Base-by-base conservation (phyloP, 768 basidiomycete genomes). In the Kwoniella dejecticola region DNA sequence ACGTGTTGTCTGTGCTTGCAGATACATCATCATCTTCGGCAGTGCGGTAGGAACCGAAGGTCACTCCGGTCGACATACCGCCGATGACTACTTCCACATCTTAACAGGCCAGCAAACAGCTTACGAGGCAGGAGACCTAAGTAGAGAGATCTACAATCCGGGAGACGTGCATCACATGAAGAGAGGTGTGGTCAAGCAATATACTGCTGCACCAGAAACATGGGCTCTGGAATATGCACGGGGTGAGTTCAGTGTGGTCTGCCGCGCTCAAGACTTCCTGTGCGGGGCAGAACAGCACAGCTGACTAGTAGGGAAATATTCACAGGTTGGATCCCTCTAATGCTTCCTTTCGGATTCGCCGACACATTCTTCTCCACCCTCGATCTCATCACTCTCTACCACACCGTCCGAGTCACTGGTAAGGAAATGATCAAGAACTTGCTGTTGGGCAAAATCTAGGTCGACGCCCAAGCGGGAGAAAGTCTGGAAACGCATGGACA, bases 31-130 rank as follows among this genome's bases (percentile, higher is more conserved):
- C 70, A 88, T 97, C 69, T 96, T 96, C 66, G 94, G 96, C 3
- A 95, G 94, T 0, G 92, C 96, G 0, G 83, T 97, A 10, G 96
- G 96, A 10, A 98, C 95, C 1, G 96, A 99, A 80, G 96, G 96
- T 1, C 96, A 98, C 76, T 85, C 87, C 13, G 96, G 96, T 7
- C 69, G 95, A 57, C 95, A 97, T 77, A 90, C 91, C 1, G 93
- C 94, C 1, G 96, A 99, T 75, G 96, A 99, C 77, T 98, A 97
- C 79, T 99, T 98, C 83, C 86, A 96, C 75, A 97, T 99, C 72
- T 82, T 99, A 30, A 81, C 85, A 50, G 96, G 95, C 0, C 92
- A 95, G 80, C 91, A 99, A 78, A 95, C 91, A 87, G 95, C 94
- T 0, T 96, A 91, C 78, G 76, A 56, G 24, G 87, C 95, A 0